phyloP scores from a whole-genome alignment of 1,284 basidiomycete species.

The Puccinia triticina region DNA sequence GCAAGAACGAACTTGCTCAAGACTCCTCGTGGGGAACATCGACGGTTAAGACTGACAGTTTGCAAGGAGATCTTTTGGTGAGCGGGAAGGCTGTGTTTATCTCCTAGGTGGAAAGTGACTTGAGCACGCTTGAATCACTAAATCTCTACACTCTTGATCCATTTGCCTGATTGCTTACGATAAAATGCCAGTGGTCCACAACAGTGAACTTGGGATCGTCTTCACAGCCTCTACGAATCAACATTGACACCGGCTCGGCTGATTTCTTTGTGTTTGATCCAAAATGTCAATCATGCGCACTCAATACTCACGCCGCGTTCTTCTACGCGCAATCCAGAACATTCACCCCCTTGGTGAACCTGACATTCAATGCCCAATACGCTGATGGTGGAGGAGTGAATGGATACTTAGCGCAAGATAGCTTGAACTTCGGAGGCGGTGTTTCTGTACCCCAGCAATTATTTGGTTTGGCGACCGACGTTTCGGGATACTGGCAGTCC shows the following conservation, averaged over 20 bases:
- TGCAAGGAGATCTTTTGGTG: constrained; percentile 34
- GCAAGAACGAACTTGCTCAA: neutral
- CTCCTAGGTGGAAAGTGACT: neutral
- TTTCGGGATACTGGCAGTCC: constrained; percentile 32
- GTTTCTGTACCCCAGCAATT: constrained; percentile 12
- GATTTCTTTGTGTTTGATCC: constrained; percentile 47
- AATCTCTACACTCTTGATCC: neutral
- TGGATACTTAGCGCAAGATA: constrained; percentile 24
- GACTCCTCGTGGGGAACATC: constrained; percentile 35
- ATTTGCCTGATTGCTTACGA: neutral
- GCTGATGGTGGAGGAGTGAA: constrained; percentile 34
- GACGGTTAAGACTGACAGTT: constrained; percentile 49
- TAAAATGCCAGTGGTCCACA: constrained; percentile 40
- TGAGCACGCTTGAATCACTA: neutral
- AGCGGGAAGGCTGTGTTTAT: neutral
- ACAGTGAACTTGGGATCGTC: constrained; percentile 32
- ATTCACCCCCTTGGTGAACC: neutral
- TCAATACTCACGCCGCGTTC: constrained; percentile 15
- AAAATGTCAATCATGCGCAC: constrained; percentile 29
- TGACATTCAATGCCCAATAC: constrained; percentile 16
- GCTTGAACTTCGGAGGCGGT: neutral
- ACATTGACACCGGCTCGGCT: constrained; percentile 45
- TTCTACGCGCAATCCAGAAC: neutral
- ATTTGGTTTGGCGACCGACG: constrained; percentile 43
- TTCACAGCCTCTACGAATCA: constrained; percentile 27